phyloP scores from a whole-genome alignment of 305 asterid species.

The Ruellia speciosa region DNA sequence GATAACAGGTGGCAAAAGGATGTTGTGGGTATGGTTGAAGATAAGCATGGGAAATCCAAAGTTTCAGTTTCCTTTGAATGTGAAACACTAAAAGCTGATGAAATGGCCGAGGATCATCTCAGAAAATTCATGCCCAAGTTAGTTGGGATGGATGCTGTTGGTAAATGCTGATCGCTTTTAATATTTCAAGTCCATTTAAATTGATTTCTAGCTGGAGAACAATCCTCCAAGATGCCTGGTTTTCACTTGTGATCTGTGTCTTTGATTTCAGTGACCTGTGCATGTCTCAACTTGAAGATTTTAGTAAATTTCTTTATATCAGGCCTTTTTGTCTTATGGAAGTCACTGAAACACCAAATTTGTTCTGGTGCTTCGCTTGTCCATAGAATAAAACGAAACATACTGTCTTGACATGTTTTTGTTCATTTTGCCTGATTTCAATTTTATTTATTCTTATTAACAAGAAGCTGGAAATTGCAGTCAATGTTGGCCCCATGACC shows the following conservation, averaged over 20 bases:
- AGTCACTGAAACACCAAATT: too few relatives aligned
- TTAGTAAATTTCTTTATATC: neutral
- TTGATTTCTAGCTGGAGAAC: neutral
- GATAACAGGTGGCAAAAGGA: slow-evolving; percentile 83
- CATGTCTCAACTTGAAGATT: neutral
- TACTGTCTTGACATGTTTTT: neutral
- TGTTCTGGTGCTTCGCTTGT: too few relatives aligned
- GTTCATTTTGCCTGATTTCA: neutral
- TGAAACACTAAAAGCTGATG: slow-evolving; percentile 82
- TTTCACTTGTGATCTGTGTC: too few relatives aligned
- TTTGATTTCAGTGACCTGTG: too few relatives aligned
- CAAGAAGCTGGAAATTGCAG: slow-evolving; percentile 37
- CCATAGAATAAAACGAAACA: too few relatives aligned
- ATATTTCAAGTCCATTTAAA: neutral
- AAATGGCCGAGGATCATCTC: slow-evolving; percentile 89
- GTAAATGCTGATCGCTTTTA: slow-evolving; percentile 31
- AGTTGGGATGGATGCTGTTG: slow-evolving; percentile 86
- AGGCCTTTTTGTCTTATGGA: neutral
- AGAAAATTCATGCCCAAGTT: slow-evolving; percentile 88
- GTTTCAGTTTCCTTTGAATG: slow-evolving; percentile 70
- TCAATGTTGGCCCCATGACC: slow-evolving; percentile 75
- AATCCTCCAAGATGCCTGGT: slow-evolving; percentile 3
- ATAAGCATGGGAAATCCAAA: slow-evolving; percentile 48
- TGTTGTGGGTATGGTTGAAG: slow-evolving; percentile 76
- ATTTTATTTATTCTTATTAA: slow-evolving; percentile 7